These are phyloP conservation scores for Chondrus crispus DNA, from an alignment of 23 red algal genomes.

Conservation along the genomic window DNA sequence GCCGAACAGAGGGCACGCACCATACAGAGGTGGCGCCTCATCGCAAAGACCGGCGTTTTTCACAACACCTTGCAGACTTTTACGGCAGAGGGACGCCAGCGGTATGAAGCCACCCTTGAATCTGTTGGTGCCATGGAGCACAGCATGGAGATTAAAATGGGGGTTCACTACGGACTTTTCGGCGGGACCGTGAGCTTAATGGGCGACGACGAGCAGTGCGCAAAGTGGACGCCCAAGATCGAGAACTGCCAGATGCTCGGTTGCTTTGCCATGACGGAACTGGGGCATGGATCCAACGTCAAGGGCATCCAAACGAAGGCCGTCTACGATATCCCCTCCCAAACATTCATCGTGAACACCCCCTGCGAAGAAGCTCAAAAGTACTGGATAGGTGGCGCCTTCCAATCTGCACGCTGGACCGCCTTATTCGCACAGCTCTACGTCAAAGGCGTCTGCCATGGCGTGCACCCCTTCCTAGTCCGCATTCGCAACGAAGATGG, in stretches of 20 bases:
- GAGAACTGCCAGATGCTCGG: slow-evolving; percentile 71
- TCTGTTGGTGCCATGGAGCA: slow-evolving; percentile 70
- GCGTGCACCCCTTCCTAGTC: slow-evolving; percentile 92
- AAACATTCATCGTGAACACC: slow-evolving; percentile 74
- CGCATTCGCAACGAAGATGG: slow-evolving; percentile 80
- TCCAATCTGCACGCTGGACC: slow-evolving; percentile 58
- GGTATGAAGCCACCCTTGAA: slow-evolving; percentile 76
- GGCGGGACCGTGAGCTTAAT: slow-evolving; percentile 78
- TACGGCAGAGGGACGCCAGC: slow-evolving; percentile 35
- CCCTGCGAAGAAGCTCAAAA: slow-evolving; percentile 88
- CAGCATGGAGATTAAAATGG: slow-evolving; percentile 81
- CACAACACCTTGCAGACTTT: slow-evolving; percentile 17
- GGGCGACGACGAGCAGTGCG: slow-evolving; percentile 63
- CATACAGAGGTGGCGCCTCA: slow-evolving; percentile 43
- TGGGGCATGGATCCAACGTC: slow-evolving; percentile 95
- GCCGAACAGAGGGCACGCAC: slow-evolving; percentile 35
- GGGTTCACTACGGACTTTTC: slow-evolving; percentile 86
- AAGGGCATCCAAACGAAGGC: slow-evolving; percentile 85
- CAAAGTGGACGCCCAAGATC: slow-evolving; percentile 69
- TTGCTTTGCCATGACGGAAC: slow-evolving; percentile 95
- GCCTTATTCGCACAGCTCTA: slow-evolving; percentile 84
- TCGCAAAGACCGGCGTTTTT: neutral
- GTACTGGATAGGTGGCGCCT: slow-evolving; percentile 99
- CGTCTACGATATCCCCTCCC: slow-evolving; percentile 55
- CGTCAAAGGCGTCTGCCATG: slow-evolving; percentile 32